Evolutionary conservation across 164 flowering plant genomes (phyloP).

Genomic region (Paratinospora sagittata): DNA sequence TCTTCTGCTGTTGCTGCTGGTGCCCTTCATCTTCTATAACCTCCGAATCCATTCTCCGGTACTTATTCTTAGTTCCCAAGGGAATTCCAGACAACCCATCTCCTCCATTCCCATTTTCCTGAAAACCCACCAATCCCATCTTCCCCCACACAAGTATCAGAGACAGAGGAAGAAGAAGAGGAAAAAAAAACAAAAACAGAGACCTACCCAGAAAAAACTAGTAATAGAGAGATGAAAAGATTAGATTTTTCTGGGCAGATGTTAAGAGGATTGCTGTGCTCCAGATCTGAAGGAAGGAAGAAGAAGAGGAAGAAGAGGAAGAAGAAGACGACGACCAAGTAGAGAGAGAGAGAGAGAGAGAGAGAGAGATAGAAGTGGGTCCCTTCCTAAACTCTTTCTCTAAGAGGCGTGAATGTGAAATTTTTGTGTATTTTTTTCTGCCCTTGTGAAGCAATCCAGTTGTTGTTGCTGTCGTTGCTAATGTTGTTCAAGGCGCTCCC

Average conservation of each 20-base stretch:
- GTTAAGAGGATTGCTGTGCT: not conserved
- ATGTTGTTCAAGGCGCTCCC: not conserved
- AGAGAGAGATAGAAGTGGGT: not conserved
- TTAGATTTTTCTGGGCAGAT: not conserved
- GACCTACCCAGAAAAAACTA: not conserved
- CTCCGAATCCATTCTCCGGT: conserved; percentile 20
- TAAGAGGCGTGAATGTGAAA: not conserved
- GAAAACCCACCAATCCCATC: conserved; percentile 19
- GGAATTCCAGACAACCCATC: conserved; percentile 7
- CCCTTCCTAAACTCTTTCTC: not conserved
- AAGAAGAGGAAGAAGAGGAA: too few species aligned
- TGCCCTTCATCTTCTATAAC: conserved; percentile 15
- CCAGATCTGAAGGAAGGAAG: conserved; percentile 3
- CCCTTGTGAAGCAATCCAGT: not conserved
- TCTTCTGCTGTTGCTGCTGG: not conserved
- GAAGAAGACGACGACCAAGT: not conserved
- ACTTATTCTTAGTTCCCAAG: conserved; percentile 20
- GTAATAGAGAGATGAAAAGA: not conserved
- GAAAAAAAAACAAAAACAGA: not conserved
- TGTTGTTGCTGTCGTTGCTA: too few species aligned
- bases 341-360: too few species aligned
- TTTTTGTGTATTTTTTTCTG: not conserved
- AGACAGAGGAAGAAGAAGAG: too few species aligned
- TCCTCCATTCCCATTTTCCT: conserved; percentile 14
- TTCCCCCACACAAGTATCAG: not conserved